A percentile compares a stretch with the other conserved stretches of the same genome.
These are phyloP conservation scores for Onygenales sp. DNA, from an alignment of 2,329 filamentous ascomycete species.

Conservation along the genomic window DNA sequence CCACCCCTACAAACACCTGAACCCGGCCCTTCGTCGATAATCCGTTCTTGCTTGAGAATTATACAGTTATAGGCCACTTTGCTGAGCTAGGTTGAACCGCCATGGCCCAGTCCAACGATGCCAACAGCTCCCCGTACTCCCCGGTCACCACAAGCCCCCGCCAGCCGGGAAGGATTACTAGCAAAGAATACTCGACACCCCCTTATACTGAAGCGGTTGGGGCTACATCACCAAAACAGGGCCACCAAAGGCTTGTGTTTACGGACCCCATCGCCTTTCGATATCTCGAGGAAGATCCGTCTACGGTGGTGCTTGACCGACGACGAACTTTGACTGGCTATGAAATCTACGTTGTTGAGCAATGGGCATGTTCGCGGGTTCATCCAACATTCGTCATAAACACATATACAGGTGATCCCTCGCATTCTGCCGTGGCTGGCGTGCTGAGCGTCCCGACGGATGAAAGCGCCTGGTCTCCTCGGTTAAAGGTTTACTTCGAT, in stretches of 20 bases:
- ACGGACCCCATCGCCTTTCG: slow-evolving; percentile 57
- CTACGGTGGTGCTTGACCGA: slow-evolving; percentile 64
- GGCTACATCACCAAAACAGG: slow-evolving; percentile 16
- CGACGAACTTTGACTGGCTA: slow-evolving; percentile 66
- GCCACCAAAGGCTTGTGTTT: slow-evolving; percentile 52
- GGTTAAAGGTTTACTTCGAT: slow-evolving; percentile 74
- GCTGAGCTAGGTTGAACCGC: background rate
- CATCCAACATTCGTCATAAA: slow-evolving; percentile 88
- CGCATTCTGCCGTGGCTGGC: slow-evolving; percentile 67
- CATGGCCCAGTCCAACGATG: slow-evolving; percentile 2
- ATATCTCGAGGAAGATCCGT: slow-evolving; percentile 78
- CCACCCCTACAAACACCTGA: background rate
- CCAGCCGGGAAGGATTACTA: background rate
- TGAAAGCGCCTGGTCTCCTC: slow-evolving; percentile 67
- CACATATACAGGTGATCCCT: slow-evolving; percentile 81
- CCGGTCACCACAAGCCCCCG: background rate
- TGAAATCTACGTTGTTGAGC: slow-evolving; percentile 88
- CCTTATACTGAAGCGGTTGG: slow-evolving; percentile 13
- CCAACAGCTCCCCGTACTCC: background rate
- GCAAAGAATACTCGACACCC: slow-evolving; percentile 13
- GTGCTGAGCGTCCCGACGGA: slow-evolving; percentile 76
- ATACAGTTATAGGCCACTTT: background rate
- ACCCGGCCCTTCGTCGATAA: background rate
- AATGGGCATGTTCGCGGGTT: slow-evolving; percentile 89
- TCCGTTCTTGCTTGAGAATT: background rate